Evolutionary conservation across 2,329 filamentous ascomycete genomes (phyloP), one percentile per base, ranked within the genome.

Genomic region (Alternaria sp.): DNA sequence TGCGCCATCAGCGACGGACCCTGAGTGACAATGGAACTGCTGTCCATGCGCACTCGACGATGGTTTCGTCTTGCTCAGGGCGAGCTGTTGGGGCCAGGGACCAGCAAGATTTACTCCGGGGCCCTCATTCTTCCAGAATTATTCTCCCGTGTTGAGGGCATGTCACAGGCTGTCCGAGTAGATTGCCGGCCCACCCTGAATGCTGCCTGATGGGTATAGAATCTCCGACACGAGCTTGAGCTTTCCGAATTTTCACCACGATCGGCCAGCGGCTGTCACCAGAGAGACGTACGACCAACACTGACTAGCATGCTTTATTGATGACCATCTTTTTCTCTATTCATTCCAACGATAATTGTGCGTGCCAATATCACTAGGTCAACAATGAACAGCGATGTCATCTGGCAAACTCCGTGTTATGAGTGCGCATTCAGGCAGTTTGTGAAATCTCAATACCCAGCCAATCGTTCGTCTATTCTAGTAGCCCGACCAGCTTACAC

Each of bases 71-170:
- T 57, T 54, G 54, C 55, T 34, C 39, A 61, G 64, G 61, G 63
- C 62, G 63, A 61, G 58, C 61, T 44, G 59, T 57, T 61, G 47
- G 38, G 47, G 52, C 59, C 56, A 60, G 62, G 62, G 61, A 55
- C 56, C 39, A 56, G 59, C 51, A 59, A 54, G 52, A 63, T 43
- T 59, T 57, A 60, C 54, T 57, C 61, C 59, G 48, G 58, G 64
- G 62, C 59, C 63, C 59, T 69, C 64, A 70, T 73, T 66, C 51
- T 75, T 74, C 73, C 67, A 75, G 70, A 74, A 75, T 34, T 32
- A 59, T 75, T 75, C 71, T 72, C 65, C 65, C 69, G 70, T 64
- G 53, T 64, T 61, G 51, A 49, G 42, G 48, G 65, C 63, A 63
- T 59, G 65, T 70, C 62, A 63, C 55, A 62, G 54, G 61, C 68